phyloP scores from a whole-genome alignment of 306 rosid species.

The Vigna trinervia region DNA sequence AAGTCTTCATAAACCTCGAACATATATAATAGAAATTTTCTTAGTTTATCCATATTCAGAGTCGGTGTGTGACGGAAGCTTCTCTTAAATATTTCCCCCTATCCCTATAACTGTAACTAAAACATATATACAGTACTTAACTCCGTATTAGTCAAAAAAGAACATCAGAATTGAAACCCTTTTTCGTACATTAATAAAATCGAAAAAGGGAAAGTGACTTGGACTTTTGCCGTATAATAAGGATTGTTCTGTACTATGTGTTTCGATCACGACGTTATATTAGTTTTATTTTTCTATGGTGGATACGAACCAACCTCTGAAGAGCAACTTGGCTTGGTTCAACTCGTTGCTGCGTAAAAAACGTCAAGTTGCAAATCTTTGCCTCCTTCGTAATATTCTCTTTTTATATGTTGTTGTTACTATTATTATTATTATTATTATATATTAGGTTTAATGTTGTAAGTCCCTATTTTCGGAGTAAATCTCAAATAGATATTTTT shows the following conservation, averaged over 20 bases:
- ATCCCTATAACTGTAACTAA: neutral
- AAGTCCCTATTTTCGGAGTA: too few relatives aligned
- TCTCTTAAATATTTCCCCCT: neutral
- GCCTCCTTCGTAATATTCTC: constrained; percentile 30
- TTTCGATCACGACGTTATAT: constrained; percentile 33
- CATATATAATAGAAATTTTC: neutral
- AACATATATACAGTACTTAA: neutral
- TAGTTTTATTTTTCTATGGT: constrained; percentile 29
- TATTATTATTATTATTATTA: neutral
- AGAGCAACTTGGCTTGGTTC: constrained; percentile 50
- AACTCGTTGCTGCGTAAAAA: constrained; percentile 54
- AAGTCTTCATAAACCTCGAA: neutral
- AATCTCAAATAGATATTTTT: too few relatives aligned
- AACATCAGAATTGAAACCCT: constrained; percentile 10
- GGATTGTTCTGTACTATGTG: neutral
- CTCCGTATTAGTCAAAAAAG: constrained; percentile 38
- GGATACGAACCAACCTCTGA: constrained; percentile 52
- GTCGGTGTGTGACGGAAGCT: constrained; percentile 38
- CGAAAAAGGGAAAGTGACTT: neutral
- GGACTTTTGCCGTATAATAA: neutral
- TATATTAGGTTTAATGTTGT: too few relatives aligned
- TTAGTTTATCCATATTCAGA: neutral
- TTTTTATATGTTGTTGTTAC: neutral
- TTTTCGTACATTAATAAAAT: neutral
- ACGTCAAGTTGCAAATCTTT: constrained; percentile 53